Evolutionary conservation across 2,329 filamentous ascomycete genomes (phyloP), one percentile per base, ranked within the genome.

Genomic region (Geosmithia flava): DNA sequence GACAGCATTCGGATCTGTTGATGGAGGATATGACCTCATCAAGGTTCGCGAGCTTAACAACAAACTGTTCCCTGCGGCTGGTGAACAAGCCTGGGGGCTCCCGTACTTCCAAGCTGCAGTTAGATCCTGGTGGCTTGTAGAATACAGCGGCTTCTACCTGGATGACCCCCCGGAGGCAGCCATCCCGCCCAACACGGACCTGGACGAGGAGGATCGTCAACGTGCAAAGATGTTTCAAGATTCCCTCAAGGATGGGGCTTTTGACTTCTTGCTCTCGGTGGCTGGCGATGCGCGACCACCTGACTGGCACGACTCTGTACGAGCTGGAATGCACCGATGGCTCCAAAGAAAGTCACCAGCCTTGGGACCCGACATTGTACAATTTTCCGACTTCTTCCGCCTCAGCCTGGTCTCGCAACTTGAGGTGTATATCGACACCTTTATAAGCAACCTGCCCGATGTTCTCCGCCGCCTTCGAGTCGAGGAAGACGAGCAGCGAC

Each of bases 401-500:
- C 60, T 72, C 7, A 70, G 84, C 20, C 66, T 95, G 27, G 87
- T 91, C 78, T 76, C 83, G 50, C 86, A 90, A 58, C 67, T 97
- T 10, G 91, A 97, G 61, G 76, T 77, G 0, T 95, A 97, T 59
- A 80, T 91, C 7, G 91, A 97, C 59, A 85, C 86, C 5, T 94
- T 95, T 61, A 94, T 98, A 55, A 87, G 88, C 1, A 95, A 98
- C 59, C 85, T 97, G 69, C 93, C 93, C 1, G 90, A 97, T 66
- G 84, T 93, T 3, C 75, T 98, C 43, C 82, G 91, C 48, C 87
- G 82, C 62, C 71, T 97, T 29, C 87, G 91, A 53, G 77, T 81
- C 2, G 89, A 95, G 51, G 91, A 97, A 64, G 91, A 97, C 58
- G 86, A 93, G 54, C 88, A 94, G 61, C 76, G 87, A 16, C 80